These are phyloP conservation scores for Wickerhamiella bombiphila DNA, from an alignment of 805 yeast species.

Conservation along the genomic window DNA sequence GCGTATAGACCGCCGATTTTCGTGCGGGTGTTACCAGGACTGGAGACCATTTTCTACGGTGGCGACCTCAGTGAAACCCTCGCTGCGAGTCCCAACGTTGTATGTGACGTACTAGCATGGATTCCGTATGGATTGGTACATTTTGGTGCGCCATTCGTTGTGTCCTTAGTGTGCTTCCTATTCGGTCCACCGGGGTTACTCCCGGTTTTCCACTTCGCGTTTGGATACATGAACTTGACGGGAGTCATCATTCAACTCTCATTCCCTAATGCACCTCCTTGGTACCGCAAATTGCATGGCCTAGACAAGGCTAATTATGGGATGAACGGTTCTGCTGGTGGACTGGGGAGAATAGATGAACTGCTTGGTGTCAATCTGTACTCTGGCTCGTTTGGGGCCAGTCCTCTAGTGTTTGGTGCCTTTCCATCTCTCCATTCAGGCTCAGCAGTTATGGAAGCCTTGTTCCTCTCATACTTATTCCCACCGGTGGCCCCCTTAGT, in stretches of 20 bases:
- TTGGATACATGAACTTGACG: slow-evolving; percentile 82
- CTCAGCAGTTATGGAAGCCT: slow-evolving; percentile 83
- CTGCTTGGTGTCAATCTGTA: slow-evolving; percentile 70
- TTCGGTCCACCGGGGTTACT: slow-evolving; percentile 86
- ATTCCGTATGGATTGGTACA: slow-evolving; percentile 86
- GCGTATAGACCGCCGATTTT: slow-evolving; percentile 74
- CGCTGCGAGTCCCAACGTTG: slow-evolving; percentile 51
- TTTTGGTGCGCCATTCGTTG: slow-evolving; percentile 79
- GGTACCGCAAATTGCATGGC: slow-evolving; percentile 82
- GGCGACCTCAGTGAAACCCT: slow-evolving; percentile 74
- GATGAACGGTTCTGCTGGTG: slow-evolving; percentile 93
- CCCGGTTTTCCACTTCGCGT: slow-evolving; percentile 76
- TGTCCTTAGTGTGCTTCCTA: slow-evolving; percentile 59
- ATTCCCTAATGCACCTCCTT: slow-evolving; percentile 94
- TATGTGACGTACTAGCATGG: slow-evolving; percentile 82
- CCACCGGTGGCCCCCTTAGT: slow-evolving; percentile 55
- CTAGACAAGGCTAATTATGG: slow-evolving; percentile 78
- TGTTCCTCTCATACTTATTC: slow-evolving; percentile 70
- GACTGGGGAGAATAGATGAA: slow-evolving; percentile 72
- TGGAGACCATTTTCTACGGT: slow-evolving; percentile 85
- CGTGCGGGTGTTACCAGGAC: slow-evolving; percentile 76
- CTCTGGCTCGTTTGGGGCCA: slow-evolving; percentile 63
- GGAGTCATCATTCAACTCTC: slow-evolving; percentile 74
- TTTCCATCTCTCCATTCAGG: slow-evolving; percentile 79
- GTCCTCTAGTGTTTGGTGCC: slow-evolving; percentile 93